Conservation (phyloP, 768 basidiomycete species). For the Dentipellis sp. region DNA sequence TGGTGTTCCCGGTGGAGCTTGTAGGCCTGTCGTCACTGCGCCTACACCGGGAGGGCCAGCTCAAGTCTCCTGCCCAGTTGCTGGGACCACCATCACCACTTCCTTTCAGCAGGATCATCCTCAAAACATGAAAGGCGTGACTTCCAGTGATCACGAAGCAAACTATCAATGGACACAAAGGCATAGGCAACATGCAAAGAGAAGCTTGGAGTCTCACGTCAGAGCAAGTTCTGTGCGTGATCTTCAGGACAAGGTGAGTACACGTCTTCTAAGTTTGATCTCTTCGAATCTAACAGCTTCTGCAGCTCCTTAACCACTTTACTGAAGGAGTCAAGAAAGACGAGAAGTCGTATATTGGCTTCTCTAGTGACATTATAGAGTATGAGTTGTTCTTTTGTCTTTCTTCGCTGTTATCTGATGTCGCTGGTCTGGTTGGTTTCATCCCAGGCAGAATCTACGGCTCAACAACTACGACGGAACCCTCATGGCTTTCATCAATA, state of each 20-base stretch:
- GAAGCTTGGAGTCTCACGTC: background rate
- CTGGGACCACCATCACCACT: background rate
- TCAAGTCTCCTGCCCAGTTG: background rate
- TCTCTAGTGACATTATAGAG: background rate
- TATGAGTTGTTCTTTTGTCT: background rate
- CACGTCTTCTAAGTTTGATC: background rate
- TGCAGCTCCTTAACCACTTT: background rate
- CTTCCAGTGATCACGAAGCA: background rate
- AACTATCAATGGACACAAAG: background rate
- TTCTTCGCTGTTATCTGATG: no score
- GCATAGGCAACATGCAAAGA: background rate
- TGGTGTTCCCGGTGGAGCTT: background rate
- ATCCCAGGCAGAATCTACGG: background rate
- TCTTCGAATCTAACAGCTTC: background rate
- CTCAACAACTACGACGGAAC: background rate
- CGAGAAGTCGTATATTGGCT: background rate
- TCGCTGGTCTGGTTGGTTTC: background rate
- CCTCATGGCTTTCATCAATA: background rate
- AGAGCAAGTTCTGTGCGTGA: background rate
- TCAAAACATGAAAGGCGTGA: background rate
- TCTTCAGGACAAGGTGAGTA: background rate
- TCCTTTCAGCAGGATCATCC: background rate
- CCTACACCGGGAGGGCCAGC: no score
- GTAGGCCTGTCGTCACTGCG: background rate
- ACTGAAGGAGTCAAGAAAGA: background rate